Base-by-base conservation (phyloP, 495 filamentous ascomycete species). In the Talaromyces stipitatus region DNA sequence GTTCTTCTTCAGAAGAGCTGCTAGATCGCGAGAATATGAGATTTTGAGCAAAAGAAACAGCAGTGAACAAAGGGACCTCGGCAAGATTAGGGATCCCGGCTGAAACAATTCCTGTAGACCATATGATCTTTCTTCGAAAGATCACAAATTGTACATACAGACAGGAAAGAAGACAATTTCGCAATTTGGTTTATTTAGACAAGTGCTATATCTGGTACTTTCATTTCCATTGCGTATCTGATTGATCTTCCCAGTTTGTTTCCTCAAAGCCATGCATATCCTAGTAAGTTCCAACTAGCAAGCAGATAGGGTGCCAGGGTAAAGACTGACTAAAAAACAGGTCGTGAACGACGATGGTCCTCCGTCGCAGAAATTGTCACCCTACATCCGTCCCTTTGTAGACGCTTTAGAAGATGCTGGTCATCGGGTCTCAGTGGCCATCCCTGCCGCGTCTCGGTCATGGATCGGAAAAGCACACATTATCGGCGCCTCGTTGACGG, bases 401-500 rank as follows among this genome's bases (percentile, higher is more conserved):
- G 72, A 83, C 47, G 79, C 84, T 27, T 87, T 98, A 58, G 82
- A 94, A 73, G 61, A 71, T 36, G 81, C 82, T n/a, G 89, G 91
- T 43, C 92, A 95, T 71, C 77, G 73, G 55, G 89, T 97, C 67
- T 92, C 88, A n/a, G 91, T 97, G 57, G 86, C 91, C 62, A 84
- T 97, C 36, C 94, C 94, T 1, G 85, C 95, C 66, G 82, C 83
- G 14, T 95, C 96, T 62, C 86, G 92, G 30, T 95, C 90, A 14
- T 98, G 94, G 94, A 97, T 98, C 67, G 91, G 91, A 56, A 98
- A 98, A 74, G 94, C 94, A 2, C 92, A 97, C 69, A 82, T 97
- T 46, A 90, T 95, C 64, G 90, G 91, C 65, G 84, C 89, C 61
- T 82, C 85, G 2, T 78, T 95, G 51, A 89, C 85, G 61, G 91